Base-by-base conservation (phyloP, 2,329 filamentous ascomycete species). In the Alternaria viburni region DNA sequence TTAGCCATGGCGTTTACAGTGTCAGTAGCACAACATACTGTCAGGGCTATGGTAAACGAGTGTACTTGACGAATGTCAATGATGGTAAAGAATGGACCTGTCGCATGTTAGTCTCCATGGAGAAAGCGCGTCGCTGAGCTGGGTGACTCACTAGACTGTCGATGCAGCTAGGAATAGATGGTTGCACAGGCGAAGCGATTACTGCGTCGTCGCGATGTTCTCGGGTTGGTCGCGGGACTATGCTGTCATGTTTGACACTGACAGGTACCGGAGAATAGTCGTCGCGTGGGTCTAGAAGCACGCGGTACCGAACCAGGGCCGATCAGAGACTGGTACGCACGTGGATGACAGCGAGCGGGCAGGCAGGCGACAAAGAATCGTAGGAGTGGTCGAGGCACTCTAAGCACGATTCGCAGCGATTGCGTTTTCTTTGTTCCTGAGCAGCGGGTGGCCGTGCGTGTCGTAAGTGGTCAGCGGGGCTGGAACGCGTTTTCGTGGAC, bases 41-140 rank as follows among this genome's bases (percentile, higher is more conserved):
- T 82, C 74, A 77, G 75, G 76, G 71, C 65, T 66, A 67, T 66
- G 75, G 71, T 78, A 84, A 85, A 84, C 82, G 83, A 85, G 81
- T 84, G 83, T 81, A 83, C 77, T 83, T 84, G 83, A 84, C 82
- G 74, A 80, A 71, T 67, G 70, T 79, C 78, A 80, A 80, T 72
- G 55, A 56, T 71, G 66, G 57, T 72, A 79, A 80, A 65, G 79
- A 80, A 71, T 79, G 79, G 74, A 78, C 73, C 75, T 78, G 64
- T 44, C 15, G 15, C 13, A 25, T 19, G 67, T 78, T 66, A 77
- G 32, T 49, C 23, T 61, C 21, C 13, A 19, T 36, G 11, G 6
- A 52, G 17, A 45, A 19, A 25, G 43, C 45, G 45, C 36, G 17
- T 19, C 11, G 41, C 21, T 19, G 43, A 21, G 25, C 13, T 9